phyloP scores from a whole-genome alignment of 2,329 filamentous ascomycete species.

The Colletotrichum acutatum region DNA sequence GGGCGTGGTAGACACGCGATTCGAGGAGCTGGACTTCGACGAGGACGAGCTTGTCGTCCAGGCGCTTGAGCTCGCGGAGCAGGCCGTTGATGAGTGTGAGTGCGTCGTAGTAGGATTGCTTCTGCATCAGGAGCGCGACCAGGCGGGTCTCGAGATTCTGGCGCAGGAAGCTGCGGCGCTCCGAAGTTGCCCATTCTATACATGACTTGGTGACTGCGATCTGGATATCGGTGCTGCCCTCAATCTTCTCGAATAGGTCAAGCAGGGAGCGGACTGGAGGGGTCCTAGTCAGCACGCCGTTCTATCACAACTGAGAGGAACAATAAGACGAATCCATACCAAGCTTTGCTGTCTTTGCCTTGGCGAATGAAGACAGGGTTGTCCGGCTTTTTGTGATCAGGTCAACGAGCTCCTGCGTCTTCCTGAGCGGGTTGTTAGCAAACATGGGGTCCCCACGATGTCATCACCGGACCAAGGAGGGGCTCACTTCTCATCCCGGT shows the following conservation, averaged over 20 bases:
- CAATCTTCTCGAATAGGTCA: slow-evolving; percentile 93
- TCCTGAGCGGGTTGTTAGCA: slow-evolving; percentile 58
- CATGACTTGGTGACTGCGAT: slow-evolving; percentile 97
- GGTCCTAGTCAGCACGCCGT: neutral
- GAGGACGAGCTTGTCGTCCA: slow-evolving; percentile 97
- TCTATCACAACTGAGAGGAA: neutral
- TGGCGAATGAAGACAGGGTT: slow-evolving; percentile 94
- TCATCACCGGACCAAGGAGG: slow-evolving; percentile 41
- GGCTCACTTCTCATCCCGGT: slow-evolving; percentile 84
- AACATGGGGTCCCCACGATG: slow-evolving; percentile 19
- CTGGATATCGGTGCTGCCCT: slow-evolving; percentile 93
- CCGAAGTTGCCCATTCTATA: slow-evolving; percentile 98
- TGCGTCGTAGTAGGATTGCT: slow-evolving; percentile 97
- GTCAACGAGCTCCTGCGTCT: slow-evolving; percentile 85
- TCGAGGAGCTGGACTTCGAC: slow-evolving; percentile 98
- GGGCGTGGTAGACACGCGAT: slow-evolving; percentile 95
- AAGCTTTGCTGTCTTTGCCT: slow-evolving; percentile 98
- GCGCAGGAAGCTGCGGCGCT: slow-evolving; percentile 94
- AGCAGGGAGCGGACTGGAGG: slow-evolving; percentile 89
- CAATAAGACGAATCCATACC: slow-evolving; percentile 67
- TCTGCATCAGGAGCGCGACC: slow-evolving; percentile 94
- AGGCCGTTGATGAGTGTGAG: slow-evolving; percentile 96
- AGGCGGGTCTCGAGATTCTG: slow-evolving; percentile 97
- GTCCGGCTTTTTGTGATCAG: slow-evolving; percentile 91
- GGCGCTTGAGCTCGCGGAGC: slow-evolving; percentile 94